Evolutionary conservation across 2,329 filamentous ascomycete genomes (phyloP), one percentile per base, ranked within the genome.

Genomic region (Neofusicoccum parvum): DNA sequence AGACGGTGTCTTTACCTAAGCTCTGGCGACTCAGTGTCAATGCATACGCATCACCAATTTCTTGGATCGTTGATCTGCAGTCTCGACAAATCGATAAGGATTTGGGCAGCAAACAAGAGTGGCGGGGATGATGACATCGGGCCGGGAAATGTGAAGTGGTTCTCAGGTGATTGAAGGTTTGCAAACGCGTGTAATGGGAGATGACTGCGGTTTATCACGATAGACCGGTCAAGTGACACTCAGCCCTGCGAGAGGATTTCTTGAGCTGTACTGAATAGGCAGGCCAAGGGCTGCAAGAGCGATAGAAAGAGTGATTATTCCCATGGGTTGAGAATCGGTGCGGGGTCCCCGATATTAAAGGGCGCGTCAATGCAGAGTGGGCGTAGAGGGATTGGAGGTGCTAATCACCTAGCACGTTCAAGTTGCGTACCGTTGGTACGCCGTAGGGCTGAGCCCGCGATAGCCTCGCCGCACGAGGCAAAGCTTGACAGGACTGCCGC

Each of bases 311-410:
- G n/a, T 37, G 17, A 12, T 48, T 60, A 60, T 34, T 12, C 12
- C 43, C 27, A 60, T 37, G 56, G 56, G 12, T 60, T 15, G 45
- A 20, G 27, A 36, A 60, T n/a, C 41, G 27, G 41, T 60, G 56
- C 56, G 56, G 56, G 56, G 56, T 48, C 12, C 32, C 56, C 56
- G 41, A 60, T 60, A 60, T 60, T 60, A 60, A 60, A 60, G 56
- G 56, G n/a, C 17, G 56, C n/a, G 56, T 60, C 56, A 49, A 60
- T 60, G 56, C 56, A 60, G 56, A 20, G 39, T 10, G 14, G 23
- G 17, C 36, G 45, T 7, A 32, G 27, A 32, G 39, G 32, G 39
- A 39, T 36, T 34, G 23, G 43, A 27, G 39, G 27, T 39, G 56
- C 56, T 48, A 59, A 23, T 59, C 17, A 43, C 23, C 53, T 37